A percentile compares a stretch with the other conserved stretches of the same genome.
These are phyloP conservation scores for Penicillium goetzii DNA, from an alignment of 495 filamentous ascomycete genomes.

Conservation along the genomic window DNA sequence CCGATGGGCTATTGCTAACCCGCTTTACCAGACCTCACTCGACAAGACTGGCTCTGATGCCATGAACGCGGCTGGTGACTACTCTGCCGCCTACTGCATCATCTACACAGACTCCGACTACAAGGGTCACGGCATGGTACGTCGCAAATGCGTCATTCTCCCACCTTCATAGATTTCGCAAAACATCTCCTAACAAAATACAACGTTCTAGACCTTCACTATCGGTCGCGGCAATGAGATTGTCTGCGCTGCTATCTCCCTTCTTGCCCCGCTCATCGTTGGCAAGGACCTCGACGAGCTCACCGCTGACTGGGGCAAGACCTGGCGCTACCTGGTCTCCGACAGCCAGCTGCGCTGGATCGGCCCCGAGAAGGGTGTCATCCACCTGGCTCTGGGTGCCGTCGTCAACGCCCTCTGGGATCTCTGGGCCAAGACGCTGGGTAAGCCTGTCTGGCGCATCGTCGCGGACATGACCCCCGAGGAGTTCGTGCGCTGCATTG, in stretches of 20 bases:
- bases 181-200: constrained; percentile 6
- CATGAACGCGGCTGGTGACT: constrained; percentile 95
- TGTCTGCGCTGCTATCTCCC: constrained; percentile 81
- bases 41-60: constrained; percentile 96
- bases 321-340: constrained; percentile 88
- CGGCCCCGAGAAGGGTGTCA: constrained; percentile 93
- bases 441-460: constrained; percentile 89
- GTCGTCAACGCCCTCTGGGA: constrained; percentile 96
- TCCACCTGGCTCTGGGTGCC: constrained; percentile 87
- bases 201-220: constrained; percentile 76
- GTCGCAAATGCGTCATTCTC: constrained; percentile 10
- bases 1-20: constrained; percentile 10
- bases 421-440: constrained; percentile 84
- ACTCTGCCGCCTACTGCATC: constrained; percentile 91
- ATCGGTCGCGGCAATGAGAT: constrained; percentile 96
- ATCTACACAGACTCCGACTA: constrained; percentile 75
- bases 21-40: constrained; percentile 70
- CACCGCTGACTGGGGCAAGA: constrained; percentile 80
- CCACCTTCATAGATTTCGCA: not conserved
- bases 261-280: constrained; percentile 72
- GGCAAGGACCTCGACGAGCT: constrained; percentile 74
- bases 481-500: constrained; percentile 83
- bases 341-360: constrained; percentile 94
- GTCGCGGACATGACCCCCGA: constrained; percentile 88
- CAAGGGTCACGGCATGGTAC: constrained; percentile 86